Evolutionary conservation across 2,329 filamentous ascomycete genomes (phyloP).

Genomic region (Ceratocystis lukuohia): DNA sequence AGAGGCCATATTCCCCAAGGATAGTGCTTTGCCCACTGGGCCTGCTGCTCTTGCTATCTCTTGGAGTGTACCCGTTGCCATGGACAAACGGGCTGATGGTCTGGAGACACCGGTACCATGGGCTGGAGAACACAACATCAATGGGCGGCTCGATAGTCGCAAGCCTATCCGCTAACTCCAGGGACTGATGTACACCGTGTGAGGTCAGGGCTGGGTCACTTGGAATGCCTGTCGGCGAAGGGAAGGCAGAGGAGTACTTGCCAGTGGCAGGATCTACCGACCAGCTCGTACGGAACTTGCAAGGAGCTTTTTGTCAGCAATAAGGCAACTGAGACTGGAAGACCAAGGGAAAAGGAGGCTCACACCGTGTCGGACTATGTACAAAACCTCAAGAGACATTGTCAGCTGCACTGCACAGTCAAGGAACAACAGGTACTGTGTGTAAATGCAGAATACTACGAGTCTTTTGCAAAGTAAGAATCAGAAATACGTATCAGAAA

Average conservation of each 20-base stretch:
- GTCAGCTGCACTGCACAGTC: constrained; percentile 4
- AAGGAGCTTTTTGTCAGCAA: constrained; percentile 1
- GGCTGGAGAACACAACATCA: constrained; percentile 67
- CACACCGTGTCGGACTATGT: constrained; percentile 63
- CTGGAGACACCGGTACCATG: constrained; percentile 79
- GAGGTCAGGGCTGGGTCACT: constrained; percentile 78
- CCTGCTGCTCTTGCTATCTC: constrained; percentile 18
- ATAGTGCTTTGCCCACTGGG: constrained; percentile 28
- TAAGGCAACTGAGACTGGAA: constrained; percentile 5
- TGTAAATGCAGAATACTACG: neutral
- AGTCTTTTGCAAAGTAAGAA: neutral
- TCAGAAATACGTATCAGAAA: neutral
- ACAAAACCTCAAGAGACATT: constrained; percentile 59
- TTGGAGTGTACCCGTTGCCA: constrained; percentile 28
- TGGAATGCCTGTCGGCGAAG: constrained; percentile 74
- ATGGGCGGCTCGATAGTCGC: constrained; percentile 50
- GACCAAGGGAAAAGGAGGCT: constrained; percentile 24
- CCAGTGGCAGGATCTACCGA: constrained; percentile 69
- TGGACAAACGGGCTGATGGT: constrained; percentile 61
- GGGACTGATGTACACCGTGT: constrained; percentile 72
- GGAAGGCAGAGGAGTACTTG: constrained; percentile 57
- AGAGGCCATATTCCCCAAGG: constrained; percentile 44
- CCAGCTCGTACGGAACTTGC: constrained; percentile 82
- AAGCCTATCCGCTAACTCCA: constrained; percentile 59
- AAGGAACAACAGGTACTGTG: neutral